phyloP scores from a whole-genome alignment of 768 basidiomycete species.

The Tylopilus balloui region DNA sequence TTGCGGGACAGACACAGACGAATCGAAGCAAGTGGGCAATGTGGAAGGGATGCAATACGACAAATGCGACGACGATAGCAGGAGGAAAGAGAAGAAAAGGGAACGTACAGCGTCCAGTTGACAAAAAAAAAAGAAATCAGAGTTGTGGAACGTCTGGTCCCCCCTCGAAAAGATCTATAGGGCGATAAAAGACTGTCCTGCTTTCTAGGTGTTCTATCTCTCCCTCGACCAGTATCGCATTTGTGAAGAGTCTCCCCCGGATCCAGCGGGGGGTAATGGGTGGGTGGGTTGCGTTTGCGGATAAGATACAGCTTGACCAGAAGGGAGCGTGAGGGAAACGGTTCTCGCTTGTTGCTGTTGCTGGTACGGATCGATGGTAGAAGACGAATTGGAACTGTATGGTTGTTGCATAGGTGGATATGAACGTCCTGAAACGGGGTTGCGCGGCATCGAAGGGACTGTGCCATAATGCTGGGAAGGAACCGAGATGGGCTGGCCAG shows the following conservation, averaged over 20 bases:
- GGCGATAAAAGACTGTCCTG: conserved; percentile 1
- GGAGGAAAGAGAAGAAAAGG: no score
- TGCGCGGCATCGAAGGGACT: conserved; percentile 19
- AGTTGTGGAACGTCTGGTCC: conserved; percentile 6
- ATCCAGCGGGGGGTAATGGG: conserved; percentile 27
- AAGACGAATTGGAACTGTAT: conserved; percentile 16
- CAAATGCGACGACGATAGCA: conserved; percentile 13
- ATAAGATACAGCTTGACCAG: conserved; percentile 27
- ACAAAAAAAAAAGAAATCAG: neutral
- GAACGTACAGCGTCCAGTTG: no score
- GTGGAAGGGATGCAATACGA: conserved; percentile 8
- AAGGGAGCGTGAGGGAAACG: conserved; percentile 11
- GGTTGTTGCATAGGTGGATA: conserved; percentile 28
- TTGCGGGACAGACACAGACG: conserved; percentile 13
- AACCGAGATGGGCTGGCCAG: conserved; percentile 31
- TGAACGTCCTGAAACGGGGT: conserved; percentile 23
- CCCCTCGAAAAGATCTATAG: conserved; percentile 15
- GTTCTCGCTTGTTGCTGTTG: conserved; percentile 27
- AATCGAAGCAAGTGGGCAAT: no score
- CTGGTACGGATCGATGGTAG: conserved; percentile 22
- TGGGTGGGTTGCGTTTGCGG: conserved; percentile 22
- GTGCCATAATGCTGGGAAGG: conserved; percentile 29
- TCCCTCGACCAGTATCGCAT: conserved; percentile 26
- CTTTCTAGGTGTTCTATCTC: conserved; percentile 11
- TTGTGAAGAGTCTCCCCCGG: conserved; percentile 26